Conservation (phyloP, 441 rosid genomes). For the Bocquillonia castaneifolia region DNA sequence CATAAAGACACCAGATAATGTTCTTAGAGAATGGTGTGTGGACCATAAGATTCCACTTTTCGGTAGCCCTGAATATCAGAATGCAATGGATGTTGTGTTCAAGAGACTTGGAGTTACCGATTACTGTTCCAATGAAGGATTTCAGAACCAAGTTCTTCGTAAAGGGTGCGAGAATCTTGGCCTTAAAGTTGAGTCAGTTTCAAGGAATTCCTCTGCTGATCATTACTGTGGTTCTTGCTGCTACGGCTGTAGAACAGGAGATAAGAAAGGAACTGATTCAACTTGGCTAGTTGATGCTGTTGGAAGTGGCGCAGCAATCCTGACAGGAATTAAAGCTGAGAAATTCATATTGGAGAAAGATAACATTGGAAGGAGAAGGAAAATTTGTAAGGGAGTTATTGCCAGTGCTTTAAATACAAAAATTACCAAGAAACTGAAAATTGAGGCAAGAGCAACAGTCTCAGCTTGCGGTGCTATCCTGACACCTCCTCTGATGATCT, state of each 20-base stretch:
- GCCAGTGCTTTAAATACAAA: constrained; percentile 35
- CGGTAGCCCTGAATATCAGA: constrained; percentile 41
- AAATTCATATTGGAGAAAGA: constrained; percentile 36
- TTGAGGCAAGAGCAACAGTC: constrained; percentile 61
- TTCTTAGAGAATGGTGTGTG: constrained; percentile 57
- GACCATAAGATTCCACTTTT: constrained; percentile 47
- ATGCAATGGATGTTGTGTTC: constrained; percentile 57
- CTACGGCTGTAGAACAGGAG: constrained; percentile 61
- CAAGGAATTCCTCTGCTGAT: constrained; percentile 50
- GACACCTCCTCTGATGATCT: constrained; percentile 66
- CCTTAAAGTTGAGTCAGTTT: constrained; percentile 38
- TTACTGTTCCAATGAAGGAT: constrained; percentile 41
- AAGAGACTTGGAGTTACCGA: constrained; percentile 57
- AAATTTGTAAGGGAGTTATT: constrained; percentile 55
- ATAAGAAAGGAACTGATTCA: constrained; percentile 59
- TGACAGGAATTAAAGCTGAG: constrained; percentile 74
- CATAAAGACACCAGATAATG: constrained; percentile 45
- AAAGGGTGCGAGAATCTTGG: constrained; percentile 74
- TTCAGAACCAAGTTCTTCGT: constrained; percentile 64
- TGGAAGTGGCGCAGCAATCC: constrained; percentile 46
- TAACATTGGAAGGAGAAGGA: constrained; percentile 23
- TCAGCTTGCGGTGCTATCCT: constrained; percentile 62
- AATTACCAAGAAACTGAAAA: constrained; percentile 39
- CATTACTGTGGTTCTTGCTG: constrained; percentile 75
- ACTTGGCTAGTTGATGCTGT: constrained; percentile 83